Evolutionary conservation across 352 stramenopile species (phyloP), one percentile per base, ranked within the genome.

Genomic region (Pythium aphanidermatum): DNA sequence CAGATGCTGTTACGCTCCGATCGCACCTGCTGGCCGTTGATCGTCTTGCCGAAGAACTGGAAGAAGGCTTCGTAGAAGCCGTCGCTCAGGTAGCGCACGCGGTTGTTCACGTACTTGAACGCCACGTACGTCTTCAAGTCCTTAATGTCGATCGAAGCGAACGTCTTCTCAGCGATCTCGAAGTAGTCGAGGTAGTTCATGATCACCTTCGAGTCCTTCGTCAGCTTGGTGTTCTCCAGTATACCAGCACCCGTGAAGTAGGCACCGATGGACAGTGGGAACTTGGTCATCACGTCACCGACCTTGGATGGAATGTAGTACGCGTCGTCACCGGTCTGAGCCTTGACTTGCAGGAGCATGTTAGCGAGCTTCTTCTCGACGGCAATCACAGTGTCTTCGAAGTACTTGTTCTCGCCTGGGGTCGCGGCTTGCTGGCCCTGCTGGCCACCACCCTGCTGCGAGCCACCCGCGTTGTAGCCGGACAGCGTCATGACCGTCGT

Each of bases 61-160:
- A 97, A 96, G 39, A 82, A 71, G 8, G 80, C 84, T 12, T 91
- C 50, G 19, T 92, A 68, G 52, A 97, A 96, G 9, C 57, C 29
- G 24, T 80, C 41, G 45, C 62, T 69, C 24, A 87, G 38, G 34
- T 63, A 70, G 2, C 51, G 46, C n/a, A 68, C 52, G 36, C 63
- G 65, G 37, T 61, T 51, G 35, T 71, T 65, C 14, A 77, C 62
- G 52, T 75, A 70, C 25, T 65, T 45, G 50, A 78, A 88, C 13
- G 69, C 61, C 11, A 86, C 25, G 39, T 83, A 77, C 13, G 63
- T 60, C 58, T 84, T 80, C 12, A 87, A 53, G 28, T 74, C 68
- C 33, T 69, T 43, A 24, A 82, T 27, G 1, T 64, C 49, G 11
- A 77, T 42, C 7, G 51, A 9, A 2, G 27, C 47, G 2, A 83